Percentiles rank a stretch among this genome's conserved stretches.
Evolutionary conservation across 306 rosid species (phyloP).

Genomic region (Prunus fruticosa): DNA sequence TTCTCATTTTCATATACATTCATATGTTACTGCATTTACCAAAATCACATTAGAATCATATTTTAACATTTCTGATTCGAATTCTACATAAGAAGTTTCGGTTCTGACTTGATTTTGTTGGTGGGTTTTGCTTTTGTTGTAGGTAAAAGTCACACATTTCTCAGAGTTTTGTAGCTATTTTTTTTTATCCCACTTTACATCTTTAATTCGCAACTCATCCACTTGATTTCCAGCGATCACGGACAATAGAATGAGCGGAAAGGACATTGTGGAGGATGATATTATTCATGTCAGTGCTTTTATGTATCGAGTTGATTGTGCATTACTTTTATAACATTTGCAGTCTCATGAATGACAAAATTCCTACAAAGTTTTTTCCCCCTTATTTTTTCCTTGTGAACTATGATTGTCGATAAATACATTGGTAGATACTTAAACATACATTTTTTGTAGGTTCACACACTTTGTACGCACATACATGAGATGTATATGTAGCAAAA

Average conservation of each 20-base stretch:
- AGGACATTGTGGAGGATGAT: slow-evolving; percentile 72
- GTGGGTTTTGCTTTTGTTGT: slow-evolving; percentile 14
- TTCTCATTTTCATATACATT: background rate
- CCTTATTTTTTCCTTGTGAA: too few relatives aligned
- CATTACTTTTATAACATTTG: background rate
- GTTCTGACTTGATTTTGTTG: slow-evolving; percentile 4
- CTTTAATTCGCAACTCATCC: slow-evolving; percentile 44
- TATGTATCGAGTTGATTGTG: slow-evolving; percentile 3
- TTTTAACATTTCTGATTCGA: background rate
- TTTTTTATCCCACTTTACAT: slow-evolving; percentile 39
- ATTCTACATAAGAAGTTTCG: background rate
- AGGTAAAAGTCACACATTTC: slow-evolving; percentile 42
- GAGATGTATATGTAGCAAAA: background rate
- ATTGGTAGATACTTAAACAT: background rate
- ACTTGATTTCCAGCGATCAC: slow-evolving; percentile 80
- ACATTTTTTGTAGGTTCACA: background rate
- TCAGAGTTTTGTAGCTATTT: slow-evolving; percentile 37
- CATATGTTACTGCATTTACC: background rate
- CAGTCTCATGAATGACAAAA: background rate
- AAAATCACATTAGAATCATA: background rate
- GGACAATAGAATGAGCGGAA: slow-evolving; percentile 75
- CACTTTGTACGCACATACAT: background rate
- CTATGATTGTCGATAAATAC: background rate
- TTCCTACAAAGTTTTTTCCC: too few relatives aligned
- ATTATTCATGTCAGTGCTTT: slow-evolving; percentile 67